Evolutionary conservation across 805 yeast genomes (phyloP).

Genomic region (Cyberlindnera bimundalis): DNA sequence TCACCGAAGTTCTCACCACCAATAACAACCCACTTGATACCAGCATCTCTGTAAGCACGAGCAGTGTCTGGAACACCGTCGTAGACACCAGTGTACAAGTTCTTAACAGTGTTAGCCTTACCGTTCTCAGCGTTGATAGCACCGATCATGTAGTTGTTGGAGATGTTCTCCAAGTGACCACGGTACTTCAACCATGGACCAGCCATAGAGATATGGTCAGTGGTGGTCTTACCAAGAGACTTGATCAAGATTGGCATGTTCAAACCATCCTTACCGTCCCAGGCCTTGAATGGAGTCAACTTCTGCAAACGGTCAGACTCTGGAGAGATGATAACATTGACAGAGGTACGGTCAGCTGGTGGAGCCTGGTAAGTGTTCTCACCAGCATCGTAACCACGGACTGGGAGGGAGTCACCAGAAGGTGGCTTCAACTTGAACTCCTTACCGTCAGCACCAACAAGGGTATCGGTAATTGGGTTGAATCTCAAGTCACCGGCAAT

Average conservation of each 20-base stretch:
- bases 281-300: slow-evolving; percentile 88
- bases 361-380: slow-evolving; percentile 96
- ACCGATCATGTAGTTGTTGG: slow-evolving; percentile 99
- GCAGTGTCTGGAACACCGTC: slow-evolving; percentile 97
- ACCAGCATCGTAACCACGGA: slow-evolving; percentile 88
- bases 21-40: slow-evolving; percentile 92
- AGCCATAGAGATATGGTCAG: slow-evolving; percentile 99
- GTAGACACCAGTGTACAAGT: slow-evolving; percentile 88
- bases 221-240: slow-evolving; percentile 96
- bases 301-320: slow-evolving; percentile 93
- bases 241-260: slow-evolving; percentile 92
- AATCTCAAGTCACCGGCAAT: slow-evolving; percentile 94
- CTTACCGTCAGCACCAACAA: slow-evolving; percentile 84
- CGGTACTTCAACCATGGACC: slow-evolving; percentile 99
- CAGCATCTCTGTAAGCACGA: slow-evolving; percentile 88
- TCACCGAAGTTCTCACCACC: slow-evolving; percentile 99
- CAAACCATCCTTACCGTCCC: slow-evolving; percentile 94
- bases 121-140: slow-evolving; percentile 96
- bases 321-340: slow-evolving; percentile 78
- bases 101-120: slow-evolving; percentile 87
- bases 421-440: slow-evolving; percentile 89
- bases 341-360: slow-evolving; percentile 77
- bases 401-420: slow-evolving; percentile 86
- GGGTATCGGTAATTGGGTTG: slow-evolving; percentile 91
- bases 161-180: slow-evolving; percentile 98